Percentiles rank a stretch among this genome's conserved stretches.
These are phyloP conservation scores for Chaetomium cochliodes DNA, from an alignment of 495 filamentous ascomycete genomes.

Conservation along the genomic window DNA sequence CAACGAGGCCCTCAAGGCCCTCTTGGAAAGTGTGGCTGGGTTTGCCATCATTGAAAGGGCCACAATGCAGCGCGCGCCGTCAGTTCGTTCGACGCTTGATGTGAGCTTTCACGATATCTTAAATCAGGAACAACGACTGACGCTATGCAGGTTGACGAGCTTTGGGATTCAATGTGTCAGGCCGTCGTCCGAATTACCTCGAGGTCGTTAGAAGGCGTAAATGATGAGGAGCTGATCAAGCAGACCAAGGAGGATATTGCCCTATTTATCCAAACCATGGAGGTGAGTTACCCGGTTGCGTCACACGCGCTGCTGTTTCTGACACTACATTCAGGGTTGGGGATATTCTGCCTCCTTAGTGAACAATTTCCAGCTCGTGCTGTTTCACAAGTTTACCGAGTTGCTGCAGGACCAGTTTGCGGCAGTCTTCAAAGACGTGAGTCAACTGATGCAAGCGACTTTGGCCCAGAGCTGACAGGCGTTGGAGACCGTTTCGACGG, in stretches of 20 bases:
- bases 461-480: conserved; percentile 67
- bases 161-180: conserved; percentile 98
- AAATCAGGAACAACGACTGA: conserved; percentile 28
- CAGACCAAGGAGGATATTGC: conserved; percentile 91
- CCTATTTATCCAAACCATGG: conserved; percentile 97
- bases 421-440: conserved; percentile 86
- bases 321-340: conserved; percentile 63
- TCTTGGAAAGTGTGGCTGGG: conserved; percentile 89
- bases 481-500: conserved; percentile 87
- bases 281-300: conserved; percentile 49
- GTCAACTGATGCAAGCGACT: conserved; percentile 46
- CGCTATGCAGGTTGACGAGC: conserved; percentile 72
- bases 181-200: conserved; percentile 75
- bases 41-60: conserved; percentile 96
- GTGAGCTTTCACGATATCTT: conserved; percentile 47
- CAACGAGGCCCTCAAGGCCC: conserved; percentile 70
- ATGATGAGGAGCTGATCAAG: conserved; percentile 78
- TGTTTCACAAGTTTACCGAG: conserved; percentile 92
- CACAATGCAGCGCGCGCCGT: conserved; percentile 81
- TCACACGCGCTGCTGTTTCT: conserved; percentile 13
- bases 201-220: conserved; percentile 70
- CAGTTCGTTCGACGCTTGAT: conserved; percentile 78
- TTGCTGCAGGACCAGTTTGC: conserved; percentile 88
- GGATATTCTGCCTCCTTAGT: conserved; percentile 78
- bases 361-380: conserved; percentile 74